Conservation (phyloP, 345 rosid genomes). For the Citrus maxima region DNA sequence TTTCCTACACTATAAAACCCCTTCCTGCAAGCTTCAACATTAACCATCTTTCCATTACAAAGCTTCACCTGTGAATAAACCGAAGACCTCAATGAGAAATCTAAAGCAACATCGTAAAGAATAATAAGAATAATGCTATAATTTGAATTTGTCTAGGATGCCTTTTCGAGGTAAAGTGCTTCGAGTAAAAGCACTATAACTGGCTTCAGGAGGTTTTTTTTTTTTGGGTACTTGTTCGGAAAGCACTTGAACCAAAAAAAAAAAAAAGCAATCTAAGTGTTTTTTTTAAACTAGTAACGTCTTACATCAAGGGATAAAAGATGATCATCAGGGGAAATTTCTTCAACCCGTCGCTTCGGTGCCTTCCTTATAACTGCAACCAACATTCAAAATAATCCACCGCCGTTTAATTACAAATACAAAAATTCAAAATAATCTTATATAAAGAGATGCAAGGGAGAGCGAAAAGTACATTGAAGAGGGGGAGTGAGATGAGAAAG, state of each 20-base stretch:
- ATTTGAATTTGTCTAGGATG: not conserved
- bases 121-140: not conserved
- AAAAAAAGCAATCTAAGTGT: not conserved
- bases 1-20: conserved; percentile 83
- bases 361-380: conserved; percentile 62
- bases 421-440: not conserved
- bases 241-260: not conserved
- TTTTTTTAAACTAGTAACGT: not conserved
- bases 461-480: conserved; percentile 59
- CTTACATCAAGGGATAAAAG: conserved; percentile 85
- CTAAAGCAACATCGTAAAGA: conserved; percentile 1
- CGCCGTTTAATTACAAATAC: conserved; percentile 9
- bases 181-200: not conserved
- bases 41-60: conserved; percentile 88
- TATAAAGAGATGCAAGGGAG: conserved; percentile 6
- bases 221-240: not conserved
- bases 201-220: not conserved
- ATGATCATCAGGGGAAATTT: conserved; percentile 65
- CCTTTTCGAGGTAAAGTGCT: not conserved
- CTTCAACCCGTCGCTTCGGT: conserved; percentile 51
- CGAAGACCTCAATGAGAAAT: not conserved
- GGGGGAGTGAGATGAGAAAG: conserved; percentile 91
- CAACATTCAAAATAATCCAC: conserved; percentile 11
- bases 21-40: conserved; percentile 73
- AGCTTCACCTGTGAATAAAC: conserved; percentile 67